Conservation (phyloP, 106 monocot genomes). For the Chionographis japonica region DNA sequence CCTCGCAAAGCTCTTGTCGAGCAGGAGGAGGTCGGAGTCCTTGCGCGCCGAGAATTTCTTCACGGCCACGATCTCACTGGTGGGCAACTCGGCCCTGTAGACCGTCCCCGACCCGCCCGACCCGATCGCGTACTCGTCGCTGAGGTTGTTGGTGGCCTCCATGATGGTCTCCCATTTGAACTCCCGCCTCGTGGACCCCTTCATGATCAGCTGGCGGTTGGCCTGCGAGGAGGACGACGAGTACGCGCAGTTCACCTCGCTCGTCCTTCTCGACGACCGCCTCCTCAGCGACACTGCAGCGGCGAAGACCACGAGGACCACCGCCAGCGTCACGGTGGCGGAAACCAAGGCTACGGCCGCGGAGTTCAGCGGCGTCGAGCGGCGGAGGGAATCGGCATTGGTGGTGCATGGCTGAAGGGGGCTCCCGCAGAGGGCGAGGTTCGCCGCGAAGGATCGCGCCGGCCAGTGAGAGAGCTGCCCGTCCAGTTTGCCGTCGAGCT, state of each 20-base stretch:
- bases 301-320: slow-evolving; percentile 32
- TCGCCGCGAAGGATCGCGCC: slow-evolving; percentile 41
- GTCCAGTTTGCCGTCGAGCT: slow-evolving; percentile 45
- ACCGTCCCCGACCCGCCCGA: slow-evolving; percentile 78
- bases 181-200: slow-evolving; percentile 53
- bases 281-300: slow-evolving; percentile 12
- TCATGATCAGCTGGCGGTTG: slow-evolving; percentile 41
- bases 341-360: slow-evolving; percentile 48
- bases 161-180: slow-evolving; percentile 79
- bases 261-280: slow-evolving; percentile 1
- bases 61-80: slow-evolving; percentile 76
- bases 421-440: slow-evolving; percentile 57
- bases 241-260: slow-evolving; percentile 56
- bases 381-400: background rate
- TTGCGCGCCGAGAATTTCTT: slow-evolving; percentile 41
- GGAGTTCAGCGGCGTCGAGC: slow-evolving; percentile 25
- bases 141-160: slow-evolving; percentile 70
- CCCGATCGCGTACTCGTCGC: slow-evolving; percentile 72
- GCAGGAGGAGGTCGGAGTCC: slow-evolving; percentile 26
- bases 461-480: slow-evolving; percentile 56
- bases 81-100: slow-evolving; percentile 63
- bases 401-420: slow-evolving; percentile 42
- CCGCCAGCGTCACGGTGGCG: slow-evolving; percentile 36
- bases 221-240: slow-evolving; percentile 34
- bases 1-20: slow-evolving; percentile 64